Evolutionary conservation across 2,329 filamentous ascomycete genomes (phyloP).

Genomic region (Claviceps digitariae): DNA sequence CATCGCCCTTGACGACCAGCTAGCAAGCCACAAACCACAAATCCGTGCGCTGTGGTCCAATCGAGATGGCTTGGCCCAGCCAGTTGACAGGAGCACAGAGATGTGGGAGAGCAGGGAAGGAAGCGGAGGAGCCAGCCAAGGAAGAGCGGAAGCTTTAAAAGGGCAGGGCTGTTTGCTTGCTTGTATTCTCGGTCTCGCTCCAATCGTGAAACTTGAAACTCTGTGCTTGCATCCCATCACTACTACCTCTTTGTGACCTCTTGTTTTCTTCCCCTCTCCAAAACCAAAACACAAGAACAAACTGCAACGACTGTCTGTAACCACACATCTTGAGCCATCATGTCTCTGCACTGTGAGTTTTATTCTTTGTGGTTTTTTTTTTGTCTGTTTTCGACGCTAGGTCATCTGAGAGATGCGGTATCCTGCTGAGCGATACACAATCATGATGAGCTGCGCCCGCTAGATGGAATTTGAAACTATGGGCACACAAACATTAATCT

Average conservation of each 20-base stretch:
- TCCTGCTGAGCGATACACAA: background rate
- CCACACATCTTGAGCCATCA: conserved; percentile 19
- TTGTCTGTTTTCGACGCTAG: background rate
- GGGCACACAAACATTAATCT: background rate
- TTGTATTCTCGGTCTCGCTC: background rate
- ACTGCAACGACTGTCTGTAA: background rate
- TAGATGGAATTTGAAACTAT: background rate
- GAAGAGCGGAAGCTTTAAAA: conserved; percentile 2
- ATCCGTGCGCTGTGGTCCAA: conserved; percentile 6
- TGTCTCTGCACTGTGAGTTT: conserved; percentile 46
- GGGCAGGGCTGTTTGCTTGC: background rate
- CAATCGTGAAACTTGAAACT: background rate
- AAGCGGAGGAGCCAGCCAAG: background rate
- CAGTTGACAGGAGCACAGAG: background rate
- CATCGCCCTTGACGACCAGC: conserved; percentile 13
- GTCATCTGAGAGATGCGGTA: background rate
- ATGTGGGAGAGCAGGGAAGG: background rate
- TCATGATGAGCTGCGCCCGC: background rate
- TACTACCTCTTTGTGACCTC: background rate
- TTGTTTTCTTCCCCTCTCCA: background rate
- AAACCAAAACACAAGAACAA: background rate
- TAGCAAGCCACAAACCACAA: conserved; percentile 5
- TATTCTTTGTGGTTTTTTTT: background rate
- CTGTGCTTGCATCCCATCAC: background rate
- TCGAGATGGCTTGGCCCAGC: conserved; percentile 10